A percentile compares a stretch with the other conserved stretches of the same genome.
Conservation (phyloP, 371 early-diverging fungal genomes). For the Actinomortierella wolfii region DNA sequence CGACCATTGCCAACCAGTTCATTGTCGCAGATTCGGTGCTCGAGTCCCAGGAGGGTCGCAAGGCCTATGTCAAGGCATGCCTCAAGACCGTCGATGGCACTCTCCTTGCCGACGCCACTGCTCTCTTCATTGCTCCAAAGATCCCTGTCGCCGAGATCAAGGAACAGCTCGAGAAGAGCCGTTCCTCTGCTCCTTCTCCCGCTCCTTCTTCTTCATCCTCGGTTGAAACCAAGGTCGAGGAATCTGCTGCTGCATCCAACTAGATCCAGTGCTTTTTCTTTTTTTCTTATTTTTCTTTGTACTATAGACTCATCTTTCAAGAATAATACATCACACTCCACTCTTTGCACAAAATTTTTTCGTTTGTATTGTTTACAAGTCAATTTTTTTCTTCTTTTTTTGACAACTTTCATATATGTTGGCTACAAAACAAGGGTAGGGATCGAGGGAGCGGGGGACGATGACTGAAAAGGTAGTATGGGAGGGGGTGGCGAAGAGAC, state of each 20-base stretch:
- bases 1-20: constrained; percentile 66
- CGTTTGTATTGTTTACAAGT: too few species aligned
- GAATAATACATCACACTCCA: too few species aligned
- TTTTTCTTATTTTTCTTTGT: not conserved
- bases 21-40: constrained; percentile 61
- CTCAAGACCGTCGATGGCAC: constrained; percentile 62
- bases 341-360: too few species aligned
- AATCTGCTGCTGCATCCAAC: too few species aligned
- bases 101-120: constrained; percentile 57
- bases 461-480: too few species aligned
- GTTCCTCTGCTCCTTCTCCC: not conserved
- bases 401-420: not conserved
- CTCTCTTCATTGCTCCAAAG: constrained; percentile 58
- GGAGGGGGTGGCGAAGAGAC: too few species aligned
- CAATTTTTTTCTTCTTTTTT: not conserved
- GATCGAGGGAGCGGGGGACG: too few species aligned
- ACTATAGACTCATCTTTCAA: too few species aligned
- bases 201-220: not conserved
- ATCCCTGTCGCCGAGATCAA: constrained; percentile 23
- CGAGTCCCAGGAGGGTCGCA: constrained; percentile 69
- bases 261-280: too few species aligned
- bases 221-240: too few species aligned
- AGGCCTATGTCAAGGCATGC: constrained; percentile 70
- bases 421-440: not conserved
- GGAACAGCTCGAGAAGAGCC: constrained; percentile 16